Percentiles rank a stretch among this genome's conserved stretches.
These are phyloP conservation scores for Rhodofomes roseus DNA, from an alignment of 1,284 basidiomycete genomes.

Conservation along the genomic window DNA sequence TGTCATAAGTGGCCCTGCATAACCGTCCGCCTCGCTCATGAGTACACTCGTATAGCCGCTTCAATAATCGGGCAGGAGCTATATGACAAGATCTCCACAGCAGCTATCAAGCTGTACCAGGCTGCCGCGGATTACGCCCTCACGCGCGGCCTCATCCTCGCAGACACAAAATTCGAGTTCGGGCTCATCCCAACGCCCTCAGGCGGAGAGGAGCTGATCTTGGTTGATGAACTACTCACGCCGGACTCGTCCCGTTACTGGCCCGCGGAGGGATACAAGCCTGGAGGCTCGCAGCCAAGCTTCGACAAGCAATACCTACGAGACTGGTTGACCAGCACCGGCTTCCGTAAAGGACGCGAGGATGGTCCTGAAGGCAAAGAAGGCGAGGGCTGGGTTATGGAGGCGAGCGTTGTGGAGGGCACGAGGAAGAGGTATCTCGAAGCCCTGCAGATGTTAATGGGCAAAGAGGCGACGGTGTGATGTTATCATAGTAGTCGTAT, in stretches of 20 bases:
- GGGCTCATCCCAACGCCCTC: slow-evolving; percentile 49
- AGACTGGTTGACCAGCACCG: slow-evolving; percentile 78
- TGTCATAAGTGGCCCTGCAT: background rate
- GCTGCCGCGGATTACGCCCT: slow-evolving; percentile 79
- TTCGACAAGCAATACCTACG: slow-evolving; percentile 98
- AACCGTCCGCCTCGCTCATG: background rate
- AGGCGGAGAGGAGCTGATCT: slow-evolving; percentile 56
- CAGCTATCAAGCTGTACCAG: slow-evolving; percentile 69
- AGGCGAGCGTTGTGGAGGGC: slow-evolving; percentile 71
- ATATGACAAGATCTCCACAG: slow-evolving; percentile 55
- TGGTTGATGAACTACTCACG: slow-evolving; percentile 95
- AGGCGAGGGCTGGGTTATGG: slow-evolving; percentile 72
- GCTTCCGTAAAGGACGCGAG: slow-evolving; percentile 80
- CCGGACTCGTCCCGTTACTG: slow-evolving; percentile 98
- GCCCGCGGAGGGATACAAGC: slow-evolving; percentile 73
- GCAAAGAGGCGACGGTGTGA: slow-evolving; percentile 12
- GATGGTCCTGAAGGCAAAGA: slow-evolving; percentile 64
- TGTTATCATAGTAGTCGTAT: no score
- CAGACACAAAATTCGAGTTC: slow-evolving; percentile 88
- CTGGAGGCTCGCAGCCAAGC: slow-evolving; percentile 80
- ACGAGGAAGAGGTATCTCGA: slow-evolving; percentile 80
- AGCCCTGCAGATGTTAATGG: slow-evolving; percentile 68
- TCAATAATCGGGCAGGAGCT: slow-evolving; percentile 67
- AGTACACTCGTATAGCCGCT: slow-evolving; percentile 41
- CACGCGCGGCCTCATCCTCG: slow-evolving; percentile 87